Conservation (phyloP, 139 green algal species). For the Dunaliella sp. region DNA sequence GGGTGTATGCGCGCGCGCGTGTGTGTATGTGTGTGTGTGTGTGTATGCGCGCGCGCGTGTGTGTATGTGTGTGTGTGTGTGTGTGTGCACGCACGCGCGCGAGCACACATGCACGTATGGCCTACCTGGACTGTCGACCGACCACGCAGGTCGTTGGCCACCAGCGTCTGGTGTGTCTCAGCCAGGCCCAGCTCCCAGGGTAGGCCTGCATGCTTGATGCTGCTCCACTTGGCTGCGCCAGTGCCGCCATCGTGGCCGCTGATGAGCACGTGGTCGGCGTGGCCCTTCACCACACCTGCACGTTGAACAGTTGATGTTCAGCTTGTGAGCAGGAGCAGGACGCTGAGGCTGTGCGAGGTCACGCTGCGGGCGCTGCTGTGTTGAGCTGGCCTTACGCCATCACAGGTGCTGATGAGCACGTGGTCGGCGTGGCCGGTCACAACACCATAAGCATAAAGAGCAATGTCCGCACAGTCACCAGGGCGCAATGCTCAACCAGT, state of each 20-base stretch:
- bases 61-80: too few species aligned
- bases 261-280: conserved; percentile 96
- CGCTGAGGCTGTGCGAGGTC: too few species aligned
- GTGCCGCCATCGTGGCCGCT: conserved; percentile 92
- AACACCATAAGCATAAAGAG: conserved; percentile 43
- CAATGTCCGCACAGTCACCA: neutral
- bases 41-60: too few species aligned
- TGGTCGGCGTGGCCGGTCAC: conserved; percentile 97
- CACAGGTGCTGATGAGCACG: conserved; percentile 94
- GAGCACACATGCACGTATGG: too few species aligned
- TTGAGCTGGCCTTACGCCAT: conserved; percentile 86
- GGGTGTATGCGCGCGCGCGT: too few species aligned
- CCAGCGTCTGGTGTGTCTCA: conserved; percentile 93
- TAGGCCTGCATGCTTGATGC: conserved; percentile 78
- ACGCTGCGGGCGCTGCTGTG: conserved; percentile 84
- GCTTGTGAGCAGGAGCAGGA: neutral
- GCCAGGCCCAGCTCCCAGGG: conserved; percentile 95
- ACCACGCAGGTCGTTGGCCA: conserved; percentile 94
- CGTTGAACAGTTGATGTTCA: too few species aligned
- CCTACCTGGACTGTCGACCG: conserved; percentile 77
- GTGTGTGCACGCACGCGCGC: too few species aligned
- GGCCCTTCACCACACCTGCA: conserved; percentile 86
- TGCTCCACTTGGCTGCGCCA: conserved; percentile 82
- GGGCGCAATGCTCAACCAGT: conserved; percentile 50
- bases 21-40: too few species aligned